Conservation (phyloP, 31 red algal genomes). For the Asparagopsis taxiformis region DNA sequence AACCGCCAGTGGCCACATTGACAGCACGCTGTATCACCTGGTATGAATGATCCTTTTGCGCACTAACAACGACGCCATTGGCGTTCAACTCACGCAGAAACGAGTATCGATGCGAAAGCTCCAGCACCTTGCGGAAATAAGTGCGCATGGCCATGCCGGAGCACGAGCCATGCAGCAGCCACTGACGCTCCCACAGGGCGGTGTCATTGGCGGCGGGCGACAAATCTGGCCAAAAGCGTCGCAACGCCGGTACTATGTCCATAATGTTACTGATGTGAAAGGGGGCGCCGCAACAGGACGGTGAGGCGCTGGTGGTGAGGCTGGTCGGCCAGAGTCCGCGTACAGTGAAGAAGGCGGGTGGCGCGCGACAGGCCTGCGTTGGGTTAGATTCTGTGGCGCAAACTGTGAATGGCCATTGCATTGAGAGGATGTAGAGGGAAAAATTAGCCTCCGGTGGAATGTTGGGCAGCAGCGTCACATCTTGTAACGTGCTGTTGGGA, state of each 20-base stretch:
- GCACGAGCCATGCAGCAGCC: slow-evolving; percentile 46
- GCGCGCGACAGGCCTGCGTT: slow-evolving; percentile 23
- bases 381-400: not conserved
- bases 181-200: slow-evolving; percentile 37
- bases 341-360: slow-evolving; percentile 43
- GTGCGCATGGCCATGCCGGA: slow-evolving; percentile 40
- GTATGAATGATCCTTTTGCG: slow-evolving; percentile 12
- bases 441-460: slow-evolving; percentile 16
- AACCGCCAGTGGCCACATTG: slow-evolving; percentile 43
- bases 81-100: slow-evolving; percentile 45
- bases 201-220: slow-evolving; percentile 10
- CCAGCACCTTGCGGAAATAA: slow-evolving; percentile 54
- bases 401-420: slow-evolving; percentile 61
- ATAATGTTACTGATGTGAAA: slow-evolving; percentile 43
- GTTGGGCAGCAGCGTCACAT: not conserved
- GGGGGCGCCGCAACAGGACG: slow-evolving; percentile 33
- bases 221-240: slow-evolving; percentile 59
- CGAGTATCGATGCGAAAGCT: slow-evolving; percentile 42
- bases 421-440: slow-evolving; percentile 50
- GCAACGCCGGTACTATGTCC: slow-evolving; percentile 47
- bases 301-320: not conserved
- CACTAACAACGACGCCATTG: slow-evolving; percentile 24
- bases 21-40: slow-evolving; percentile 28
- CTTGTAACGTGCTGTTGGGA: not conserved
- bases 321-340: slow-evolving; percentile 54